Conservation (phyloP, 2,329 filamentous ascomycete genomes). For the Pseudomassariella vexata region DNA sequence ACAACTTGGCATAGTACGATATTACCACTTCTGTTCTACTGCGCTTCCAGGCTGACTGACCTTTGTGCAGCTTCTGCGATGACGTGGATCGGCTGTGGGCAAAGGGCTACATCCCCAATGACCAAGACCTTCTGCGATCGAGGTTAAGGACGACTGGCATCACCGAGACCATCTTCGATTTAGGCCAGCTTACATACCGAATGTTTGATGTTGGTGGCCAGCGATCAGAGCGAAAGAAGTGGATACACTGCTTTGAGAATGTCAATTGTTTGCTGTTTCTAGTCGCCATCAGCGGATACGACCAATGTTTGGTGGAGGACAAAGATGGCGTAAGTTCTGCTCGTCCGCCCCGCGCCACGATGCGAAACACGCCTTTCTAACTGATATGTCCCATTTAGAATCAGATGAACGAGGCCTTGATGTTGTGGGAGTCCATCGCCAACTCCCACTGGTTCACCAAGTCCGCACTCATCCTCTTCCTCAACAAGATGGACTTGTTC, state of each 20-base stretch:
- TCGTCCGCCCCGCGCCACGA: too few relatives aligned
- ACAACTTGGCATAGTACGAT: constrained; percentile 82
- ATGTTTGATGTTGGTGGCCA: constrained; percentile 97
- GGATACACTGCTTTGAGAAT: constrained; percentile 95
- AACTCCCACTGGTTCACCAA: constrained; percentile 84
- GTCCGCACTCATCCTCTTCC: constrained; percentile 75
- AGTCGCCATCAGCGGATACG: constrained; percentile 92
- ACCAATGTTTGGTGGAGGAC: constrained; percentile 93
- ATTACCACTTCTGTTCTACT: constrained; percentile 2
- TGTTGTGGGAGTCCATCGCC: constrained; percentile 81
- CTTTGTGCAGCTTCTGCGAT: constrained; percentile 66
- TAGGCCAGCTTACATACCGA: constrained; percentile 86
- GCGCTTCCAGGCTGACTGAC: constrained; percentile 13
- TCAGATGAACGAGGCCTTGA: constrained; percentile 86
- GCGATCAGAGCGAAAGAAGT: constrained; percentile 90
- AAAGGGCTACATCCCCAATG: constrained; percentile 77
- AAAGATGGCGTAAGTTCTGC: constrained; percentile 79
- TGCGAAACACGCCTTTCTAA: constrained; percentile 10
- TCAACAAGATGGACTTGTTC: constrained; percentile 87
- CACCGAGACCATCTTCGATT: constrained; percentile 88
- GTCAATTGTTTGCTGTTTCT: constrained; percentile 90
- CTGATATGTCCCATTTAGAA: constrained; percentile 47
- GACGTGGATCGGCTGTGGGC: constrained; percentile 71
- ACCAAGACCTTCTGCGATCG: constrained; percentile 90
- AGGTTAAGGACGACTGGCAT: constrained; percentile 90